These are phyloP conservation scores for Mitragyna speciosa DNA, from an alignment of 257 asterid genomes.

Conservation along the genomic window DNA sequence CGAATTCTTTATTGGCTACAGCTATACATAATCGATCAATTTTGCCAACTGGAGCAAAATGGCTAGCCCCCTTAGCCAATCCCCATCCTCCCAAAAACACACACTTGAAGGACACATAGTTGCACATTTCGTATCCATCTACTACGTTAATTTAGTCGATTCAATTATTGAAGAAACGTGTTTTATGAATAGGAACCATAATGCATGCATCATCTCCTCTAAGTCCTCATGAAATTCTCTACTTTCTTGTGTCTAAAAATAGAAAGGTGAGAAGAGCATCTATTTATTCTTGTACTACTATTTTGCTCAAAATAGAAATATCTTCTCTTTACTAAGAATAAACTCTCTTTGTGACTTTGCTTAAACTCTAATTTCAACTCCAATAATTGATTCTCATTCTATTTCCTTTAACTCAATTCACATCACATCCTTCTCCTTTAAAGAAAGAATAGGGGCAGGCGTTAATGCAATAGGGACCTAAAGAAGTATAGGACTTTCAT, in stretches of 20 bases:
- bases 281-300: not conserved
- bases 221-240: no score
- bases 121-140: constrained; percentile 1
- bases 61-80: not conserved
- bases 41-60: not conserved
- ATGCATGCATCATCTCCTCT: not conserved
- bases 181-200: constrained; percentile 8
- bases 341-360: not conserved
- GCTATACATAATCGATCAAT: not conserved
- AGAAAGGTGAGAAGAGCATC: constrained; percentile 5
- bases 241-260: not conserved
- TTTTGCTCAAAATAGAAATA: constrained; percentile 13
- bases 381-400: constrained; percentile 31
- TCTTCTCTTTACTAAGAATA: constrained; percentile 1
- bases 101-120: not conserved
- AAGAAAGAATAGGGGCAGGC: not conserved
- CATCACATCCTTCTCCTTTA: constrained; percentile 13
- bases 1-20: not conserved
- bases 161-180: constrained; percentile 16
- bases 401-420: constrained; percentile 1
- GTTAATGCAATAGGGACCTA: not conserved
- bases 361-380: constrained; percentile 9
- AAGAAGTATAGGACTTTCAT: not conserved
- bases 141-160: not conserved
- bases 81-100: not conserved